Evolutionary conservation across 768 basidiomycete species (phyloP), one percentile per base, ranked within the genome.

Genomic region (Pluteus cervinus): DNA sequence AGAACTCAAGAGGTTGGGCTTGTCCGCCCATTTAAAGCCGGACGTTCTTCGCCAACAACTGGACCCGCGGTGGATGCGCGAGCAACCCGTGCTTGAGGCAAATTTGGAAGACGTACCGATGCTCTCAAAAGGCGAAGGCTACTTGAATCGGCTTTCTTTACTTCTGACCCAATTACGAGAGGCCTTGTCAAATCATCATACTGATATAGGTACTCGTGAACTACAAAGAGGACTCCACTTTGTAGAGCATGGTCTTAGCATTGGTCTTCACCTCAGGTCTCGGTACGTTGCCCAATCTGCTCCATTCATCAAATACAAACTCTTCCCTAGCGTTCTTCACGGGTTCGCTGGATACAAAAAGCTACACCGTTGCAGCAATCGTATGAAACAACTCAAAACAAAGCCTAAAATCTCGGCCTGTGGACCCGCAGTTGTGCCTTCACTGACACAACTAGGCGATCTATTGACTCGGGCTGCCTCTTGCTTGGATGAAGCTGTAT

Each of bases 141-240:
- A 88, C 56, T 79, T 86, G 46, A 55, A 71, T 36, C 75, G 80
- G 17, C 61, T 93, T 7, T 68, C 72, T 22, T 71, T 71, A 6
- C 60, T 73, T 30, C 70, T 98, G 37, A 82, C 87, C 4, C 63
- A 65, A 5, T 64, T 97, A 20, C 69, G 87, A 30, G 62, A 63
- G 4, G 67, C 73, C 2, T 62, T 90, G 17, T 63, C 73, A 5
- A 56, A 68, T 31, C 94, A 97, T 56, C 86, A 92, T 53, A 54
- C 69, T 1, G 96, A 98, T 52, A 50, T 98, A 32, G 71, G 76
- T 7, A 90, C 88, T n/a, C 81, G 85, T 10, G 94, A 98, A 42
- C 65, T 97, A 12, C 82, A 83, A 51, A 73, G 89, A 43, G 87
- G 83, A 5, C 56, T 86, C 12, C 79, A 75, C 45, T 73, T 86